Conservation (phyloP, 768 basidiomycete genomes). For the Boletus edulis region DNA sequence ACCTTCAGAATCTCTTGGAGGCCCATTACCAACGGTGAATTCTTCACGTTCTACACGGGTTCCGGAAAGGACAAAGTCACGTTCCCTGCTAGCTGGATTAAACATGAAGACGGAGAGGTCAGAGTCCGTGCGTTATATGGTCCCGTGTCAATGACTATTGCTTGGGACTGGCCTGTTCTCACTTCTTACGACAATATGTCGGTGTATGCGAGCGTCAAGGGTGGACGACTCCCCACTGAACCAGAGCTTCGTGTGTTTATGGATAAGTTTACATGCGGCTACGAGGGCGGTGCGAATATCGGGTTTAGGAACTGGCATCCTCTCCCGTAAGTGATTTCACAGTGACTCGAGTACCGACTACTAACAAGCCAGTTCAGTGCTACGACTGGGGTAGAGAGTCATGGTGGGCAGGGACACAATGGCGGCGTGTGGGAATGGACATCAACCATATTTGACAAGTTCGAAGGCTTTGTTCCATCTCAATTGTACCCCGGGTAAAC, state of each 20-base stretch:
- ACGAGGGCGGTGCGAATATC: slow-evolving; percentile 74
- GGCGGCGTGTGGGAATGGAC: slow-evolving; percentile 99
- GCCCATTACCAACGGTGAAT: slow-evolving; percentile 88
- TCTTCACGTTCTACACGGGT: slow-evolving; percentile 59
- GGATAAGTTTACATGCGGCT: slow-evolving; percentile 70
- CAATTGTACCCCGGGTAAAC: slow-evolving; percentile 81
- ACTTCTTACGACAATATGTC: slow-evolving; percentile 77
- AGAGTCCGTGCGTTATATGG: slow-evolving; percentile 88
- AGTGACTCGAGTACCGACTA: not conserved
- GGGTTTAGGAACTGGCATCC: slow-evolving; percentile 96
- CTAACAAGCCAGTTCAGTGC: slow-evolving; percentile 41
- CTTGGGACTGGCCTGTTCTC: slow-evolving; percentile 82
- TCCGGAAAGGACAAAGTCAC: slow-evolving; percentile 41
- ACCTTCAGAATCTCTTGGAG: slow-evolving; percentile 80
- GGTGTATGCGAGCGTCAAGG: slow-evolving; percentile 78
- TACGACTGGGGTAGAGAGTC: slow-evolving; percentile 56
- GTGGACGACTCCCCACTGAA: slow-evolving; percentile 93
- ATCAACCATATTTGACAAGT: slow-evolving; percentile 66
- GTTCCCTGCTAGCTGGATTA: slow-evolving; percentile 29
- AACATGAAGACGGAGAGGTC: slow-evolving; percentile 9
- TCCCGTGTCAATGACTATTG: slow-evolving; percentile 72
- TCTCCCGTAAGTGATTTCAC: slow-evolving; percentile 60
- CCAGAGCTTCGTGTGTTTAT: slow-evolving; percentile 80
- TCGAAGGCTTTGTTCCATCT: slow-evolving; percentile 76
- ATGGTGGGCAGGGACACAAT: slow-evolving; percentile 68